phyloP scores from a whole-genome alignment of 345 rosid genomes.

The Mallotus nudiflorus region DNA sequence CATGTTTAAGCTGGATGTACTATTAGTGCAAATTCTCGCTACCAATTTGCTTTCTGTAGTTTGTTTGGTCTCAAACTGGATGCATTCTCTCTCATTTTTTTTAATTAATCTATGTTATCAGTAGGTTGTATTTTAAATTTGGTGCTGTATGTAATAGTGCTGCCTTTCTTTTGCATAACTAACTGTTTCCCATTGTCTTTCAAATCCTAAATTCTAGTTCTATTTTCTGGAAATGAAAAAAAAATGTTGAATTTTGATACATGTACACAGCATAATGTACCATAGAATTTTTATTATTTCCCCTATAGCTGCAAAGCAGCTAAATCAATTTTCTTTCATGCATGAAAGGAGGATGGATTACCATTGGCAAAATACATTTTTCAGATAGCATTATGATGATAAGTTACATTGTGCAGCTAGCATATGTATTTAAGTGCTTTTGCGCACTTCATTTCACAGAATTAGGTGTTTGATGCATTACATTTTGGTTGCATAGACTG shows the following conservation, averaged over 20 bases:
- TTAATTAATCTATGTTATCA: neutral
- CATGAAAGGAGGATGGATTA: neutral
- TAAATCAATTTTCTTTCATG: neutral
- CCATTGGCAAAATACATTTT: neutral
- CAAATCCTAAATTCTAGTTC: neutral
- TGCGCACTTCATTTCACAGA: neutral
- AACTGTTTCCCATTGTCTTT: neutral
- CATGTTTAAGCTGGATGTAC: too few relatives aligned
- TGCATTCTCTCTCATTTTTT: too few relatives aligned
- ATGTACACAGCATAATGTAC: neutral
- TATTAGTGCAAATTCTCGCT: too few relatives aligned
- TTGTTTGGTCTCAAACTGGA: neutral
- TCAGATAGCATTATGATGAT: neutral
- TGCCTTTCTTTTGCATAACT: neutral
- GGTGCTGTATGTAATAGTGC: neutral
- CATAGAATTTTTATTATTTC: neutral
- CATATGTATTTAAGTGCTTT: neutral
- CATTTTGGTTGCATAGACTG: slow-evolving; percentile 5
- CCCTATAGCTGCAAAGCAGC: neutral
- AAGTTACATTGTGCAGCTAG: too few relatives aligned
- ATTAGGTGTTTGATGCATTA: neutral
- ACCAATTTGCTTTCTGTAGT: too few relatives aligned
- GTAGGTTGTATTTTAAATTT: neutral
- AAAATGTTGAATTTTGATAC: neutral
- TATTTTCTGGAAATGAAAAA: neutral